Evolutionary conservation across 176 grass and related monocot species (phyloP).

Genomic region (Microstegium vimineum): DNA sequence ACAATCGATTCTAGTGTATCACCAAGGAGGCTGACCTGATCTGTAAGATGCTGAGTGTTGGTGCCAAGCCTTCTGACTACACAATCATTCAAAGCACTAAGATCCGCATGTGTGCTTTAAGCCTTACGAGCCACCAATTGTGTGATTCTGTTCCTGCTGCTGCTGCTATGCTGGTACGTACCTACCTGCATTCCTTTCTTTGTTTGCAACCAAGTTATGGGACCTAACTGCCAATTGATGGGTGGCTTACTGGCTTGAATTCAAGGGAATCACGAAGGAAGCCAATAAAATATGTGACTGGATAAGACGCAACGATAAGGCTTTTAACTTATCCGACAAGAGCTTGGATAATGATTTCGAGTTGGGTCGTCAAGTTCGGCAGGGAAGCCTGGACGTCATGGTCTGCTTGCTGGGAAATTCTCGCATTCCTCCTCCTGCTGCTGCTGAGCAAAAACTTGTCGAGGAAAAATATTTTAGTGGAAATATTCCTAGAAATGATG

Average conservation of each 20-base stretch:
- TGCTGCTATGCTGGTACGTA: background rate
- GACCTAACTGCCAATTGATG: background rate
- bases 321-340: background rate
- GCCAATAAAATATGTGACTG: background rate
- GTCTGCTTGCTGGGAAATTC: background rate
- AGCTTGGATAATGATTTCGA: background rate
- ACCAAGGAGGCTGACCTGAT: background rate
- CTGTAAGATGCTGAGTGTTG: background rate
- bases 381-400: background rate
- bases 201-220: background rate
- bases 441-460: background rate
- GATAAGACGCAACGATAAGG: background rate
- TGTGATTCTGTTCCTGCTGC: background rate
- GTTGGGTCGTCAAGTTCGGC: background rate
- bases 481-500: background rate
- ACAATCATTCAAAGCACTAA: background rate
- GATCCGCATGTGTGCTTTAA: background rate
- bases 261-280: constrained; percentile 9
- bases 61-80: background rate
- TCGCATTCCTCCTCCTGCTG: background rate
- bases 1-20: background rate
- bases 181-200: background rate
- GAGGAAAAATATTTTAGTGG: background rate
- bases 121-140: background rate
- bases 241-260: background rate